Evolutionary conservation across 805 yeast genomes (phyloP), one percentile per base, ranked within the genome.

Genomic region (Kuraishia piskuri): DNA sequence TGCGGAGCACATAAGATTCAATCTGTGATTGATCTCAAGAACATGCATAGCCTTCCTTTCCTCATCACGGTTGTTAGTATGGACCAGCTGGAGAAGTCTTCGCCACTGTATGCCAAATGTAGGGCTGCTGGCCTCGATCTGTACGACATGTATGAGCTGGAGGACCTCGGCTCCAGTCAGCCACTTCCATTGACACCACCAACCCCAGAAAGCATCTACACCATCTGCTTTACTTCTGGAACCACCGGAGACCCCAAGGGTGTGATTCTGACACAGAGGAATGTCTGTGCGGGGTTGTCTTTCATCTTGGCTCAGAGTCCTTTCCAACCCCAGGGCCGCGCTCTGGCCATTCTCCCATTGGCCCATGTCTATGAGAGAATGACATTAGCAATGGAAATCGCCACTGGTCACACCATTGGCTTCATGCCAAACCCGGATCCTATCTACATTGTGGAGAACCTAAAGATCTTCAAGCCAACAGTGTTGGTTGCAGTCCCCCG

Each of bases 161-260:
- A 73, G 51, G 58, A 63, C 2, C 55, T 77, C 54, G 81, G 78
- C 51, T 61, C 58, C 56, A 64, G 75, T 54, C 70, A 78, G 49
- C 85, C 88, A 6, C 76, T 80, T 46, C 71, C 77, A 21, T 68
- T 73, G 2, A 25, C 31, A 47, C 55, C 57, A 19, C 52, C 56
- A 25, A 20, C 55, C 47, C 58, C 49, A 62, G 70, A 71, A 12
- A 58, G 74, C 12, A 56, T 67, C 22, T 72, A 66, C 58, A 73
- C 78, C 22, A 71, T 74, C 26, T 70, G 74, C 21, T 74, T 73
- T 59, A 74, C 88, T 14, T 81, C 87, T 0, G 89, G 89, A 51
- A 83, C 89, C 22, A 82, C 88, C n/a, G 91, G 94, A 53, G 78
- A 83, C 47, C 89, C 92, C 56, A 88, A 87, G 71, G 92, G 92